Conservation (phyloP, 1,284 basidiomycete species). For the Ceratobasidium sp. region DNA sequence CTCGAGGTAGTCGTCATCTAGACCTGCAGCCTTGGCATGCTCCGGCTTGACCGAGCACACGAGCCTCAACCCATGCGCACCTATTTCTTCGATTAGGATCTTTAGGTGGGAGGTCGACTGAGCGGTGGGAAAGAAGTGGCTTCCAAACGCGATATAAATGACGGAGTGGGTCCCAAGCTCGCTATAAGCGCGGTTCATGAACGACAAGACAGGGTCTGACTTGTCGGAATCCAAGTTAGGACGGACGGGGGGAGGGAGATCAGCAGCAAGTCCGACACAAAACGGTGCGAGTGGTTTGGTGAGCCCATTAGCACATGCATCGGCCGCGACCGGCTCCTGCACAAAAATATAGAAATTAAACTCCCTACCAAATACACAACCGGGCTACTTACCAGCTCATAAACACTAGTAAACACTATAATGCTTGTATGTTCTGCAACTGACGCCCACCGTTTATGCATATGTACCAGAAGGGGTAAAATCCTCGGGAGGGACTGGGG, state of each 20-base stretch:
- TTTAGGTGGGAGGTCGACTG: constrained; percentile 13
- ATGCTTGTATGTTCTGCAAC: background rate
- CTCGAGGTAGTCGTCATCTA: constrained; percentile 3
- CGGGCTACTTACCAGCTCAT: constrained; percentile 26
- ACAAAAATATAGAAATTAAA: no score
- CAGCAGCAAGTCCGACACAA: constrained; percentile 9
- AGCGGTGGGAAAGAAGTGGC: constrained; percentile 23
- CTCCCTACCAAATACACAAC: no score
- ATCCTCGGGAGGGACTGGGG: constrained; percentile 11
- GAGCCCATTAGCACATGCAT: background rate
- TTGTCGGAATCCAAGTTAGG: background rate
- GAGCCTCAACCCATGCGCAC: background rate
- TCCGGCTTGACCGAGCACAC: background rate
- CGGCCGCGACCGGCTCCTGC: constrained; percentile 24
- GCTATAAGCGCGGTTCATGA: constrained; percentile 30
- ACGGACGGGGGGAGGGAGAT: background rate
- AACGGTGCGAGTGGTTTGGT: constrained; percentile 9
- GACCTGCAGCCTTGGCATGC: background rate
- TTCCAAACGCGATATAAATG: constrained; percentile 40
- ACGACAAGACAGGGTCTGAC: constrained; percentile 4
- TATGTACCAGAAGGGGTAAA: background rate
- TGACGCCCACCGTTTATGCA: constrained; percentile 1
- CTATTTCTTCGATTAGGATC: constrained; percentile 18
- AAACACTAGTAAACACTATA: background rate
- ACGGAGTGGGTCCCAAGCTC: constrained; percentile 22